Percentiles rank a stretch among this genome's conserved stretches.
phyloP scores from a whole-genome alignment of 768 basidiomycete genomes.

The Russula lepida region DNA sequence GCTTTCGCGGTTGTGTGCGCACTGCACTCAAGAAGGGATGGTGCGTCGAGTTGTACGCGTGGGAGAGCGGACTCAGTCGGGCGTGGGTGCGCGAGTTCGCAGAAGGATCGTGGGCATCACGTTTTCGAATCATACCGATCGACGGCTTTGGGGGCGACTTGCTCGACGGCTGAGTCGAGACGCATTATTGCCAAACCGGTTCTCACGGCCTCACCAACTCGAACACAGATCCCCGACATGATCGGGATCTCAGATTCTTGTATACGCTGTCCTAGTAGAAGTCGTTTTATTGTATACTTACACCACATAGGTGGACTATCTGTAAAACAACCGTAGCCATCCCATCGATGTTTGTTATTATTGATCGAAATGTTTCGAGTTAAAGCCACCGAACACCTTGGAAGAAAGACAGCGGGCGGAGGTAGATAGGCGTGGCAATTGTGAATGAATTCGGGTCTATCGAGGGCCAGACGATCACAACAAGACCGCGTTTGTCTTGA shows the following conservation, averaged over 20 bases:
- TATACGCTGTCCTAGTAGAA: background rate
- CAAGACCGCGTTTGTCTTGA: conserved; percentile 1
- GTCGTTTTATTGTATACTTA: background rate
- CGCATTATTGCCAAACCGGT: background rate
- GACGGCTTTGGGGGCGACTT: conserved; percentile 33
- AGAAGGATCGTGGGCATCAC: conserved; percentile 24
- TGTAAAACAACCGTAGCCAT: background rate
- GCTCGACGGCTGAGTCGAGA: conserved; percentile 27
- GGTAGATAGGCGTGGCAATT: background rate
- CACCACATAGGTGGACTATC: background rate
- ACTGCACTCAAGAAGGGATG: conserved; percentile 84
- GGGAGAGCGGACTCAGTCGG: conserved; percentile 75
- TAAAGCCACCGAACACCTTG: background rate
- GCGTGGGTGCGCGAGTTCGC: conserved; percentile 73
- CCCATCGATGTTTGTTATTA: background rate
- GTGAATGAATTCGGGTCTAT: background rate
- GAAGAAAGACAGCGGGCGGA: background rate
- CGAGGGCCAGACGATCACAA: background rate
- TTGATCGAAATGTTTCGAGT: background rate
- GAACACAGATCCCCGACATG: background rate
- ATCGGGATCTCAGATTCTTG: background rate
- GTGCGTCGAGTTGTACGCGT: conserved; percentile 92
- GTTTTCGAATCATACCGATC: conserved; percentile 30
- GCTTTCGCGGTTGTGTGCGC: conserved; percentile 82
- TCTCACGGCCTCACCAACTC: background rate